Conservation (phyloP, 768 basidiomycete species). For the Lyophyllum atratum region DNA sequence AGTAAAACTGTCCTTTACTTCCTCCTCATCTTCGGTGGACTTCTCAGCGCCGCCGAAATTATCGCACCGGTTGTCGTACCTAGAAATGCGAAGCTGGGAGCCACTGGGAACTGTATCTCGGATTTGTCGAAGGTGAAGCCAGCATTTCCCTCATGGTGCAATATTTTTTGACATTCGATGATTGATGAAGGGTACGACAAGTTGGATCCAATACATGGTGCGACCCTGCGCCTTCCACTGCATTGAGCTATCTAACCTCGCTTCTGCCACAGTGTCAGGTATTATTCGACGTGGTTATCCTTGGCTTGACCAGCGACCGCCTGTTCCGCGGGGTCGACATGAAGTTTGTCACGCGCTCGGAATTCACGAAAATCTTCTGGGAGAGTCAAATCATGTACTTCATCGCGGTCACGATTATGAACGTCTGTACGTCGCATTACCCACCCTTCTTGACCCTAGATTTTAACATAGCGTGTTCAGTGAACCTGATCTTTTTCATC, state of each 20-base stretch:
- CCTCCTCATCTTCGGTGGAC: conserved; percentile 18
- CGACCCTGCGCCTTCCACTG: not conserved
- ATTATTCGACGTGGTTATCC: conserved; percentile 19
- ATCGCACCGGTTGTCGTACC: conserved; percentile 21
- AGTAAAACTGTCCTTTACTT: conserved; percentile 13
- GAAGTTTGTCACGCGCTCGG: conserved; percentile 15
- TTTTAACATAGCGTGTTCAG: not conserved
- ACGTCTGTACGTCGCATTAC: conserved; percentile 14
- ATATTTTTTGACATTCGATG: not conserved
- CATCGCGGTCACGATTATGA: conserved; percentile 17
- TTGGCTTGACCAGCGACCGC: conserved; percentile 18
- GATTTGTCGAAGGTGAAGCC: conserved; percentile 17
- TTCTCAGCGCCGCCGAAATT: conserved; percentile 18
- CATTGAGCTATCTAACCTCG: not conserved
- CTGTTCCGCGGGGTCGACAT: conserved; percentile 18
- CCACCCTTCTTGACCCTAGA: not conserved
- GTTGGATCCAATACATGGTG: conserved; percentile 23
- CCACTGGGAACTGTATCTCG: conserved; percentile 18
- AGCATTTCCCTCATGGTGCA: not conserved
- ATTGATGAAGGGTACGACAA: conserved; percentile 15
- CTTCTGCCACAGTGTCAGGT: conserved; percentile 14
- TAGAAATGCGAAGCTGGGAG: conserved; percentile 16
- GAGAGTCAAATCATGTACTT: conserved; percentile 24
- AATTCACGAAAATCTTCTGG: conserved; percentile 22
- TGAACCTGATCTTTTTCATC: conserved; percentile 22